Conservation (phyloP, 108 stramenopile genomes). For the Cylindrotheca fusiformis region DNA sequence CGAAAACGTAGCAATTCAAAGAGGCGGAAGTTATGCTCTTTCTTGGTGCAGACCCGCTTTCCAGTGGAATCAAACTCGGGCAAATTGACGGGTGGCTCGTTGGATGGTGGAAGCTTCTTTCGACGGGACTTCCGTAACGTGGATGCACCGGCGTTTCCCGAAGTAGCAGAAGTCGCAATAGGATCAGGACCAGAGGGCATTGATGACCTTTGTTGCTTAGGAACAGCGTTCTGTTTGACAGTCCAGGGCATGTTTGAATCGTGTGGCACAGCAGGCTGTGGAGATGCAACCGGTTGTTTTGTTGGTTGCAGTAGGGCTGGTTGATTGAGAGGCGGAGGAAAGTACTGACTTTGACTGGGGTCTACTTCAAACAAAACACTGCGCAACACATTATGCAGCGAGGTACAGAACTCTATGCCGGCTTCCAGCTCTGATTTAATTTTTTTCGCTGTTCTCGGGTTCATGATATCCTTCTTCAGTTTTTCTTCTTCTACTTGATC, state of each 20-base stretch:
- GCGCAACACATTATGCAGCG: constrained; percentile 51
- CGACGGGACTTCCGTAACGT: constrained; percentile 65
- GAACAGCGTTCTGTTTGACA: constrained; percentile 5
- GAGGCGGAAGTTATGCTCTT: constrained; percentile 51
- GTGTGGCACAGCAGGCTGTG: not conserved
- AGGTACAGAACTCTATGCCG: constrained; percentile 57
- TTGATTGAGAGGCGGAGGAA: constrained; percentile 20
- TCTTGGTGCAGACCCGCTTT: constrained; percentile 48
- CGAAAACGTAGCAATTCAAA: constrained; percentile 64
- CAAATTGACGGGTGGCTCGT: constrained; percentile 21
- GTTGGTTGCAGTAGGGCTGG: not conserved
- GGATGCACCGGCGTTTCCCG: constrained; percentile 41
- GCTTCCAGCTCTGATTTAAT: constrained; percentile 59
- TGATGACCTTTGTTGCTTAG: not conserved
- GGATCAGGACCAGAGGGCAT: no score
- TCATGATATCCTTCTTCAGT: constrained; percentile 55
- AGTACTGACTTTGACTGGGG: constrained; percentile 20
- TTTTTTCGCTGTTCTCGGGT: constrained; percentile 69
- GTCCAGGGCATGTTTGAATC: not conserved
- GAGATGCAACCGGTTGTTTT: not conserved
- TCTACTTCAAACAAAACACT: constrained; percentile 60
- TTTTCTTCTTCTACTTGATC: constrained; percentile 32
- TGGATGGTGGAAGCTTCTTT: constrained; percentile 32
- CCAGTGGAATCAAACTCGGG: constrained; percentile 44
- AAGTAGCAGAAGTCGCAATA: not conserved